Evolutionary conservation across 257 asterid genomes (phyloP).

Genomic region (Solanum arcanum): DNA sequence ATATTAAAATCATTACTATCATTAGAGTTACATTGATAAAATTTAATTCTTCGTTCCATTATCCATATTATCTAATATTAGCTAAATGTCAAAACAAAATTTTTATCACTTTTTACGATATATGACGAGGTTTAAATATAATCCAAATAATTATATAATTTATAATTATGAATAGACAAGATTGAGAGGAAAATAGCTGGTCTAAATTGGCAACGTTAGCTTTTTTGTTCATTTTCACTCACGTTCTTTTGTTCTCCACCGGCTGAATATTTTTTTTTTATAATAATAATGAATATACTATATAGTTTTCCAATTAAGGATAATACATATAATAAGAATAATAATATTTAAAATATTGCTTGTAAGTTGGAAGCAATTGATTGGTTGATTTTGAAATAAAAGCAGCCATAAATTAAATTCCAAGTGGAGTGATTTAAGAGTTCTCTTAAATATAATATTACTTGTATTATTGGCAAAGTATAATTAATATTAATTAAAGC

Average conservation of each 20-base stretch:
- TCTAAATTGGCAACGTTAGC: background rate
- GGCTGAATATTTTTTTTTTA: background rate
- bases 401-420: background rate
- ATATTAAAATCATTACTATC: background rate
- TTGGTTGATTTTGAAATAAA: background rate
- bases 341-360: background rate
- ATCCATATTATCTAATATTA: background rate
- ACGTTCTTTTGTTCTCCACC: background rate
- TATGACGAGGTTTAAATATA: background rate
- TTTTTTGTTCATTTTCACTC: background rate
- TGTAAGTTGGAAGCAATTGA: background rate
- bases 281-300: background rate
- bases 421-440: background rate
- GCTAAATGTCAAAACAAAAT: background rate
- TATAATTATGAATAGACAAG: background rate
- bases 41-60: background rate
- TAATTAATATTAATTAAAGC: background rate
- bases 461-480: background rate
- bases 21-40: background rate
- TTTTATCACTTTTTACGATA: background rate
- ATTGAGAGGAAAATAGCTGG: background rate
- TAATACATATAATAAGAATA: background rate
- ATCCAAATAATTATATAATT: background rate
- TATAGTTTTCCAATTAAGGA: background rate
- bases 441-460: background rate